Evolutionary conservation across 148 eudicot species (phyloP).

Genomic region (Amaranthus hypochondriacus): DNA sequence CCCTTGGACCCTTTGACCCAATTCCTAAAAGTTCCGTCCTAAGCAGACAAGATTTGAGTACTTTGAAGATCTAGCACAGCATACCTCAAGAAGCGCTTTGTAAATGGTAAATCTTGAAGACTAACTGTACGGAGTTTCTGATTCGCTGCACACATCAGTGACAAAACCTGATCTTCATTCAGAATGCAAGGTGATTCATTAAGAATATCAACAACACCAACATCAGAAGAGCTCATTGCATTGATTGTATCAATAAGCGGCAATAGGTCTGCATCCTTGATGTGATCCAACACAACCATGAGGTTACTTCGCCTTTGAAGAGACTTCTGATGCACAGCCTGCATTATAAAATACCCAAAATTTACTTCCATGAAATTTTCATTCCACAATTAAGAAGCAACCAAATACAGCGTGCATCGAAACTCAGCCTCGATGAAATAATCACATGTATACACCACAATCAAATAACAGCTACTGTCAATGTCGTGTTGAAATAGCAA

Average conservation of each 20-base stretch:
- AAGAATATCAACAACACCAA: conserved; percentile 37
- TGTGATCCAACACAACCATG: conserved; percentile 32
- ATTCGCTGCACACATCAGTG: conserved; percentile 41
- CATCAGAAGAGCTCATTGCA: conserved; percentile 24
- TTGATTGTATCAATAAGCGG: conserved; percentile 45
- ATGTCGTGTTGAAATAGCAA: too few relatives aligned
- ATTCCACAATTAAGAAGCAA: not conserved
- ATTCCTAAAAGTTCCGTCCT: not conserved
- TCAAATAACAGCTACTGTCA: too few relatives aligned
- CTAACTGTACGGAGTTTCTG: conserved; percentile 43
- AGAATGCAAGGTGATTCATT: conserved; percentile 32
- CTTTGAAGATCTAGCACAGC: conserved; percentile 9
- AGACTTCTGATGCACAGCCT: conserved; percentile 44
- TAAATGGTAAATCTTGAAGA: conserved; percentile 42
- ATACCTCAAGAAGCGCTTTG: conserved; percentile 47
- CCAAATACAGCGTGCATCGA: not conserved
- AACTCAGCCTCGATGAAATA: not conserved
- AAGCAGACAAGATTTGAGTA: not conserved
- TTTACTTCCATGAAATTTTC: not conserved
- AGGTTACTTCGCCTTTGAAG: conserved; percentile 29
- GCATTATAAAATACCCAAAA: conserved; percentile 12
- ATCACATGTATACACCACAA: too few relatives aligned
- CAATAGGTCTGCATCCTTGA: conserved; percentile 40
- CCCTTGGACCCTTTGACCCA: too few relatives aligned
- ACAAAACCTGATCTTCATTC: conserved; percentile 38